Base-by-base conservation (phyloP, 2,329 filamentous ascomycete genomes). In the Elsinoe fawcettii region DNA sequence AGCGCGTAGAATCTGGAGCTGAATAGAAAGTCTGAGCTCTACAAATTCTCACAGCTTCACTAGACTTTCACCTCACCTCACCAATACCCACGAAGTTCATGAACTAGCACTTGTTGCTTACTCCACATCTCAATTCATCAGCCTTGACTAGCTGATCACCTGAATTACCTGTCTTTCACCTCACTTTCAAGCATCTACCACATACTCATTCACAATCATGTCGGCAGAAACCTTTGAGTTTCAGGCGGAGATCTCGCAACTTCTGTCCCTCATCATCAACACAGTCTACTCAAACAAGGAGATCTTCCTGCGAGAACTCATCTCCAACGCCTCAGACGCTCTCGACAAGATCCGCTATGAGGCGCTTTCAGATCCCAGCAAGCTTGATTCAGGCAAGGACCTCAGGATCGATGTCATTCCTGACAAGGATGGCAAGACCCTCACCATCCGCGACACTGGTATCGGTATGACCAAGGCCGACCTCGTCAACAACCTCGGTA, bases 211-310 rank as follows among this genome's bases (percentile, higher is more conserved):
- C 66, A 65, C 66, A 65, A 88, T 74, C 75, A 96, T 95, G 89
- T 78, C 90, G 77, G 69, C 74, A 66, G 91, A 97, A 82, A 96
- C 91, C 68, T 99, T 99, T 81, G 92, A 97, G 87, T 99, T 97
- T 83, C 93, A 99, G 87, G 93, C 93, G 87, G 93, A 99, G 88
- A 99, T 99, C 75, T 97, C 92, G 88, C 93, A 99, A 89, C 89
- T 99, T 66, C 88, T 99, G 74, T 90, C 87, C 68, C 88, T 99
- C 75, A 99, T 99, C 80, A 99, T 99, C 85, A 99, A 99, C 88
- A 97, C 93, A 66, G 93, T 99, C 81, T 99, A 97, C 84, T 96
- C 91, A 69, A 99, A 99, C 87, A 99, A 99, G 84, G 93, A 97
- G 80, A 97, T 99, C 75, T 99, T 99, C 86, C 80, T 99, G 70